Conservation (phyloP, 2,329 filamentous ascomycete species). For the Cladosporium oxysporum region DNA sequence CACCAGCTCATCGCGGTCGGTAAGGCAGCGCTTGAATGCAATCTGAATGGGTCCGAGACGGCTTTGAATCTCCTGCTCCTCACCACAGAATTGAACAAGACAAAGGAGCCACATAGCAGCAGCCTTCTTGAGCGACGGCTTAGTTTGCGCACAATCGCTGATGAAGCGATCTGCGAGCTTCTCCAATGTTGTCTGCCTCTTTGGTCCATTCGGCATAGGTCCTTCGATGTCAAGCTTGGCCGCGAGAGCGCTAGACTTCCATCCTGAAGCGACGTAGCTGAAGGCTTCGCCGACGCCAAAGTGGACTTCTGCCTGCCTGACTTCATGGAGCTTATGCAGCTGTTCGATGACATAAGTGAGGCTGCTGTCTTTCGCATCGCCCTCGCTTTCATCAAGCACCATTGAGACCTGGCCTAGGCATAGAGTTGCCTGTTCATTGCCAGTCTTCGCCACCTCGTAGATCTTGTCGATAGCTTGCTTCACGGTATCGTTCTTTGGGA, state of each 20-base stretch:
- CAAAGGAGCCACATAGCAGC: conserved; percentile 95
- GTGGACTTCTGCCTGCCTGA: conserved; percentile 82
- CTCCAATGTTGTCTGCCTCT: conserved; percentile 45
- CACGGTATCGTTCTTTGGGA: conserved; percentile 38
- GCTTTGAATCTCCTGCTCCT: conserved; percentile 71
- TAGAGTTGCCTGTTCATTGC: conserved; percentile 79
- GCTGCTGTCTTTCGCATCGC: conserved; percentile 36
- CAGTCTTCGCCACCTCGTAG: conserved; percentile 69
- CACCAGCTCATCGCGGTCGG: conserved; percentile 87
- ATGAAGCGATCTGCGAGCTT: conserved; percentile 72
- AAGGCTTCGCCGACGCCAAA: conserved; percentile 90
- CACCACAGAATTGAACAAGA: conserved; percentile 85
- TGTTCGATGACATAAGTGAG: conserved; percentile 63
- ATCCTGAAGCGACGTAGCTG: conserved; percentile 73
- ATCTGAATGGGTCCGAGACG: conserved; percentile 77
- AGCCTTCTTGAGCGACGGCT: conserved; percentile 86
- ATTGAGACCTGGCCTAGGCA: conserved; percentile 76
- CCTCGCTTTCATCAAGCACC: conserved; percentile 51
- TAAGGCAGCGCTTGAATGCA: conserved; percentile 84
- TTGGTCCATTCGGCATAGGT: conserved; percentile 45
- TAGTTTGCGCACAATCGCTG: conserved; percentile 75
- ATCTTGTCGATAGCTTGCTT: conserved; percentile 61
- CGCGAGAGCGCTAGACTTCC: conserved; percentile 78
- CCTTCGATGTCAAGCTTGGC: conserved; percentile 74
- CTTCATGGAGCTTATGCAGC: conserved; percentile 76